phyloP scores from a whole-genome alignment of 495 filamentous ascomycete genomes.

The Cryomyces minteri region DNA sequence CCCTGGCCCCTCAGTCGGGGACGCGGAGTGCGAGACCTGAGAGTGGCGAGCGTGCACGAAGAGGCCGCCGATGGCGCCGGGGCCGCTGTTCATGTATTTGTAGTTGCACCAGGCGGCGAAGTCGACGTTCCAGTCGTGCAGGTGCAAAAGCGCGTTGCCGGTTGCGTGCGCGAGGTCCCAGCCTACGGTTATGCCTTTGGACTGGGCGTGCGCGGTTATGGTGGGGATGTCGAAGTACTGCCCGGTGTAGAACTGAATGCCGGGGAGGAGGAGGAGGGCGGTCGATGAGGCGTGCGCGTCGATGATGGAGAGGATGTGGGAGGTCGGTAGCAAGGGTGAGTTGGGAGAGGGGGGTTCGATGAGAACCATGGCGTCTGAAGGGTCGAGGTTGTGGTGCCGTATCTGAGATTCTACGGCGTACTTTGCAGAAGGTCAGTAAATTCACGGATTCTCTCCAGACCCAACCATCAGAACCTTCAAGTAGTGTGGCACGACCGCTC shows the following conservation, averaged over 20 bases:
- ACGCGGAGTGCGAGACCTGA: neutral
- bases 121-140: slow-evolving; percentile 92
- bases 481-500: neutral
- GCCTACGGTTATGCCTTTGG: slow-evolving; percentile 58
- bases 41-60: slow-evolving; percentile 69
- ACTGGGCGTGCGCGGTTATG: slow-evolving; percentile 69
- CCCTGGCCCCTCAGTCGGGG: slow-evolving; percentile 5
- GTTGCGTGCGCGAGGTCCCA: slow-evolving; percentile 95
- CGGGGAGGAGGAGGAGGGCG: slow-evolving; percentile 69
- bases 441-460: neutral
- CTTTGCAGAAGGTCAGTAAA: slow-evolving; percentile 23
- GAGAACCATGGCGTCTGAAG: slow-evolving; percentile 52
- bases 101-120: slow-evolving; percentile 96
- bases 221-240: slow-evolving; percentile 72
- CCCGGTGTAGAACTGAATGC: slow-evolving; percentile 89
- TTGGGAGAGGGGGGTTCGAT: slow-evolving; percentile 42
- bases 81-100: slow-evolving; percentile 90
- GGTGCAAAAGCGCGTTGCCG: slow-evolving; percentile 66
- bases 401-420: slow-evolving; percentile 84
- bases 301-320: slow-evolving; percentile 59
- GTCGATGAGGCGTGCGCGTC: slow-evolving; percentile 56
- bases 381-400: slow-evolving; percentile 50
- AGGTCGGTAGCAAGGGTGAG: slow-evolving; percentile 41
- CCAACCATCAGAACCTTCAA: neutral
- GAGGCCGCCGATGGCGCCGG: slow-evolving; percentile 67